Percentiles rank a stretch among this genome's conserved stretches.
phyloP scores from a whole-genome alignment of 2,329 filamentous ascomycete genomes.

The Alternaria gaisen region DNA sequence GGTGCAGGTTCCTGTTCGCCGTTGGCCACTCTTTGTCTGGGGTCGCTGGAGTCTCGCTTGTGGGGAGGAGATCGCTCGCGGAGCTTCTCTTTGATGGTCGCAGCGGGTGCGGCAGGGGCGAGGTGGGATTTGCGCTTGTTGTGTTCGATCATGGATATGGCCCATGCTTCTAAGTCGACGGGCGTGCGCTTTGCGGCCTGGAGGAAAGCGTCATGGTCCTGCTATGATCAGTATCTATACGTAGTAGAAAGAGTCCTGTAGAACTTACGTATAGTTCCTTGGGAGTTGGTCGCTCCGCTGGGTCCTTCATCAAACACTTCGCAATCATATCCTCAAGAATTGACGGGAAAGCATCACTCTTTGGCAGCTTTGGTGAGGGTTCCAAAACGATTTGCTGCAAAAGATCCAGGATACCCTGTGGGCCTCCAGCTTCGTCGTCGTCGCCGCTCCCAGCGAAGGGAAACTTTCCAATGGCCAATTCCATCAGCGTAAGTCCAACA shows the following conservation, averaged over 20 bases:
- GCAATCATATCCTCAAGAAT: conserved; percentile 98
- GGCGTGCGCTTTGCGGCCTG: conserved; percentile 96
- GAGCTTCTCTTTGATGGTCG: conserved; percentile 55
- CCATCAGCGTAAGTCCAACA: conserved; percentile 94
- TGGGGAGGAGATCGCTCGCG: conserved; percentile 46
- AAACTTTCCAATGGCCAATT: conserved; percentile 96
- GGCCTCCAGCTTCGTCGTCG: conserved; percentile 71
- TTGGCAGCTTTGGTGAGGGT: conserved; percentile 88
- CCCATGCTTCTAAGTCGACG: conserved; percentile 93
- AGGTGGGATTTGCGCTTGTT: conserved; percentile 96
- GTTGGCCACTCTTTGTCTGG: conserved; percentile 34
- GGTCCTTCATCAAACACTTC: conserved; percentile 90
- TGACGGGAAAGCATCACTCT: conserved; percentile 95
- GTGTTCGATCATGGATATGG: conserved; percentile 89
- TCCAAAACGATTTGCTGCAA: conserved; percentile 98
- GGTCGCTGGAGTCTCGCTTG: conserved; percentile 33
- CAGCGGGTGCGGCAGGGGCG: conserved; percentile 78
- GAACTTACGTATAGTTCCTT: conserved; percentile 85
- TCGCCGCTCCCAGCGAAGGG: conserved; percentile 89
- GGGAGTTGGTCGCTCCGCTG: conserved; percentile 88
- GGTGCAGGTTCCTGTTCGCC: conserved; percentile 40
- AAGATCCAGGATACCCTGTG: conserved; percentile 93
- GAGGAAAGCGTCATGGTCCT: conserved; percentile 94
- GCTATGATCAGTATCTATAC: conserved; percentile 24
- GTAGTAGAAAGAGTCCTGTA: neutral